Conservation (phyloP, 345 rosid genomes). For the Jatropha curcas region DNA sequence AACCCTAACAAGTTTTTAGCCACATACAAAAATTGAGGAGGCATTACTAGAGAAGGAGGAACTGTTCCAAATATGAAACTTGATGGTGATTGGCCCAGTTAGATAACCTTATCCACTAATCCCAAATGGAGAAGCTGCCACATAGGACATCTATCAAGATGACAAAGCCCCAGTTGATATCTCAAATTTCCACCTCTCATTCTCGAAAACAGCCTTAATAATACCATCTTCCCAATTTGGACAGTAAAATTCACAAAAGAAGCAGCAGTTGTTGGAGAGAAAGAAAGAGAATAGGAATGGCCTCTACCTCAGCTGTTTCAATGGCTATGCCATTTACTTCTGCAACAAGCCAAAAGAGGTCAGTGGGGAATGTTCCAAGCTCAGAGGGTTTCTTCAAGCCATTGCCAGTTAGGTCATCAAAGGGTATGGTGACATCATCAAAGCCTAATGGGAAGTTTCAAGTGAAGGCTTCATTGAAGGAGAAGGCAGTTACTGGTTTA, state of each 20-base stretch:
- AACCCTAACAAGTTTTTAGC: neutral
- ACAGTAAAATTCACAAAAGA: neutral
- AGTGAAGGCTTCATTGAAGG: slow-evolving; percentile 65
- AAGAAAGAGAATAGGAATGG: slow-evolving; percentile 37
- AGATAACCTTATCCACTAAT: slow-evolving; percentile 70
- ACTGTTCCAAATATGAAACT: slow-evolving; percentile 19
- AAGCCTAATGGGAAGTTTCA: slow-evolving; percentile 34
- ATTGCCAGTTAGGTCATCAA: slow-evolving; percentile 50
- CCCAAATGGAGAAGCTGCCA: slow-evolving; percentile 47
- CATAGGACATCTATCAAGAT: slow-evolving; percentile 43
- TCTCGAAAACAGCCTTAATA: slow-evolving; percentile 25
- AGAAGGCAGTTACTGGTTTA: slow-evolving; percentile 69
- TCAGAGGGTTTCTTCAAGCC: slow-evolving; percentile 56
- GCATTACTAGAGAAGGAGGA: neutral
- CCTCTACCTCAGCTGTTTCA: slow-evolving; percentile 73
- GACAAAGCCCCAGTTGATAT: slow-evolving; percentile 23
- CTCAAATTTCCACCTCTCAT: slow-evolving; percentile 44
- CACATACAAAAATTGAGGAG: too few species aligned
- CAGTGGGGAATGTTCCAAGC: slow-evolving; percentile 21
- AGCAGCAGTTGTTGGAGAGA: slow-evolving; percentile 4
- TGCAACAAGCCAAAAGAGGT: slow-evolving; percentile 46
- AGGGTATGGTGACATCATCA: slow-evolving; percentile 32
- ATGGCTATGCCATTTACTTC: slow-evolving; percentile 58
- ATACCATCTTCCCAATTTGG: slow-evolving; percentile 9
- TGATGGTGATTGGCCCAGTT: slow-evolving; percentile 41